Evolutionary conservation across 106 monocot genomes (phyloP), one percentile per base, ranked within the genome.

Genomic region (Hemerocallis citrina): DNA sequence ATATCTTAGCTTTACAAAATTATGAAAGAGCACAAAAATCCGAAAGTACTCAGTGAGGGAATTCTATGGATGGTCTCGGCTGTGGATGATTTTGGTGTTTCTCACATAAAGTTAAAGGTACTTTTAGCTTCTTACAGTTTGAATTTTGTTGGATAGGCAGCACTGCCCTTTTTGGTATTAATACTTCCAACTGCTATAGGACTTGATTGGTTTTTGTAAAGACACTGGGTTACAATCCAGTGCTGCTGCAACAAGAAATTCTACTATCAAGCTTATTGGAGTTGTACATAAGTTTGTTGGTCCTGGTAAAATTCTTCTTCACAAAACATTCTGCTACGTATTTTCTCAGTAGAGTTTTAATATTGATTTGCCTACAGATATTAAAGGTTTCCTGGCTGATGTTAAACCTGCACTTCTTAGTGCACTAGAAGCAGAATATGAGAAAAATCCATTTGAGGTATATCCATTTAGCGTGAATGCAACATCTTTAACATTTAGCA

Each of bases 1-100:
- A 16, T 69, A 11, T 44, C 42, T 23, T 68, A 98, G 98, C 74
- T 98, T 22, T 98, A 92, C 71, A 98, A 98, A 77, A 92, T 98
- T 36, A 92, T 98, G 92, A 98, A 85, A 59, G 98, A 92, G 50
- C 98, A 98, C 69, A 92, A 92, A 65, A 98, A 98, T 54, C 98
- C 98, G 16, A 98, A 98, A 62, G 98, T 98, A 55, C 88, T 98
- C 15, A 98, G 92, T 71, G 98, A 98, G 75, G 98, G 98, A 62
- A 70, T 98, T 66, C 61, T 80, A 1, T 98, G 98, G 98, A 98
- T 98, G 79, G 92, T 98, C 23, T 85, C 98, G 59, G 98, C 98
- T 37, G 77, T 92, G 9, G 98, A 98, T 34, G 98, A 98, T 75
- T 98, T 98, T 80, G 92, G 98, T 50, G 63, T 92, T 74, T 79